Evolutionary conservation across 805 yeast genomes (phyloP).

Genomic region (Metschnikowia borealis): DNA sequence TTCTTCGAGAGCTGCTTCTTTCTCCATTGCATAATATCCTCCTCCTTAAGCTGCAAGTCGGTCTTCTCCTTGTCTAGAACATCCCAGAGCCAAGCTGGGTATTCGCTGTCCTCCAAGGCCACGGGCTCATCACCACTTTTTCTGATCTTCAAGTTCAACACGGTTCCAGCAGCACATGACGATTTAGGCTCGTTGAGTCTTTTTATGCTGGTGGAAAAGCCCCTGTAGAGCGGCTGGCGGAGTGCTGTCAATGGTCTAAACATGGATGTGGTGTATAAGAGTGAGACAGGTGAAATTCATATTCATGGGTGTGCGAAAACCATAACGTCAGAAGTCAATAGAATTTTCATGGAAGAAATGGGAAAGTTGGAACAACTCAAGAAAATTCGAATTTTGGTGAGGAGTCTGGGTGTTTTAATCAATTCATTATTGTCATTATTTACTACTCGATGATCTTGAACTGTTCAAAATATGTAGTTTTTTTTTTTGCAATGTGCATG

Average conservation of each 20-base stretch:
- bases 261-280: slow-evolving; percentile 2
- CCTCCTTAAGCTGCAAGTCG: slow-evolving; percentile 50
- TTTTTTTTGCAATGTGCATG: background rate
- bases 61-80: slow-evolving; percentile 67
- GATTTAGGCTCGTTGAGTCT: slow-evolving; percentile 26
- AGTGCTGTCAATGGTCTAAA: slow-evolving; percentile 5
- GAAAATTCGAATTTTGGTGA: too few species aligned
- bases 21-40: slow-evolving; percentile 65
- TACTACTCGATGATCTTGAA: background rate
- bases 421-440: too few species aligned
- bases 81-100: slow-evolving; percentile 95
- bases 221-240: slow-evolving; percentile 10
- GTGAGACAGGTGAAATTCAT: background rate
- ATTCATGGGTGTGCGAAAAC: background rate
- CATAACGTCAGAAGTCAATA: background rate
- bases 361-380: background rate
- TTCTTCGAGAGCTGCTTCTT: slow-evolving; percentile 60
- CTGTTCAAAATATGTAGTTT: background rate
- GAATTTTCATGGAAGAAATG: background rate
- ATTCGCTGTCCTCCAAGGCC: slow-evolving; percentile 82
- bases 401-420: too few species aligned
- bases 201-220: slow-evolving; percentile 9
- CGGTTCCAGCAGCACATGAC: slow-evolving; percentile 68
- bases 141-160: slow-evolving; percentile 64
- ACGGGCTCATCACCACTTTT: slow-evolving; percentile 84